phyloP scores from a whole-genome alignment of 768 basidiomycete genomes.

The Phlegmacium glaucopus region DNA sequence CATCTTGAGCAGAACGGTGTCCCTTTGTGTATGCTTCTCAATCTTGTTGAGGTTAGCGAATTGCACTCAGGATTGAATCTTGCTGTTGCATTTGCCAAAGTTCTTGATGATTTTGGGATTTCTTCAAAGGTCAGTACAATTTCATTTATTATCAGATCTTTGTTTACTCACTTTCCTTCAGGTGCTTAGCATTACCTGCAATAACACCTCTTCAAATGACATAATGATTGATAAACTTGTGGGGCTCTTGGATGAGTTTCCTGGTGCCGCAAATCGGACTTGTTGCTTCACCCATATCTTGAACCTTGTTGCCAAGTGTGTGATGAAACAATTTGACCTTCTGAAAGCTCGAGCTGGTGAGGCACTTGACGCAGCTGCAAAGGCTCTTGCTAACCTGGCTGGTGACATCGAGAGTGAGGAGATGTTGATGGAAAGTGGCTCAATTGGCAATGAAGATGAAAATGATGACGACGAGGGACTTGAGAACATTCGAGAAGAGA shows the following conservation, averaged over 20 bases:
- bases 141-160: background rate
- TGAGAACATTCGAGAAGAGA: background rate
- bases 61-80: constrained; percentile 33
- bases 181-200: constrained; percentile 28
- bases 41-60: constrained; percentile 32
- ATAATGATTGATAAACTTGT: constrained; percentile 29
- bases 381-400: constrained; percentile 2
- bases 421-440: constrained; percentile 18
- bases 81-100: constrained; percentile 26
- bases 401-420: constrained; percentile 5
- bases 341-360: constrained; percentile 1
- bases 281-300: constrained; percentile 35
- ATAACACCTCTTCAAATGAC: constrained; percentile 34
- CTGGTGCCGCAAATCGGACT: constrained; percentile 17
- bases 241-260: constrained; percentile 15
- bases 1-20: constrained; percentile 29
- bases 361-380: background rate
- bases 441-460: background rate
- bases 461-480: constrained; percentile 13
- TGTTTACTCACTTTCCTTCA: constrained; percentile 1
- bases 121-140: constrained; percentile 24
- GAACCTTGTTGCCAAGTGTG: constrained; percentile 31
- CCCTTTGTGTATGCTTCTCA: constrained; percentile 27
- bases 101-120: constrained; percentile 34
- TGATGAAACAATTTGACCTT: constrained; percentile 28